Evolutionary conservation across 352 stramenopile species (phyloP).

Genomic region (Globisporangium alternatum): DNA sequence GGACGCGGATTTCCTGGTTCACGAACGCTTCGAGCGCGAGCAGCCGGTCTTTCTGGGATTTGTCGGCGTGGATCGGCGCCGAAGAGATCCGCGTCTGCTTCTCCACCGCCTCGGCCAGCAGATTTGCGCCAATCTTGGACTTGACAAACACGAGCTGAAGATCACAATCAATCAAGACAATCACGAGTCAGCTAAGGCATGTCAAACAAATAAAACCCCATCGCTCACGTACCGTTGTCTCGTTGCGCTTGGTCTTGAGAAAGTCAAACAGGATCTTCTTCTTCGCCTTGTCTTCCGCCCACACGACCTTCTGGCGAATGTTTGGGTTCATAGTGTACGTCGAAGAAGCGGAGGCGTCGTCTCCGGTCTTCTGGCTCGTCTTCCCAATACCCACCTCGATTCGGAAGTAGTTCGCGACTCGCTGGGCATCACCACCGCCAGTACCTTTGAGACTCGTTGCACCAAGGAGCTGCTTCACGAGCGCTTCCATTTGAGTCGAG

Average conservation of each 20-base stretch:
- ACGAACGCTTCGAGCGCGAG: constrained; percentile 58
- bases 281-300: constrained; percentile 57
- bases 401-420: constrained; percentile 22
- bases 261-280: constrained; percentile 53
- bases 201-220: background rate
- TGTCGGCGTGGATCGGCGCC: constrained; percentile 60
- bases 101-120: constrained; percentile 54
- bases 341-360: background rate
- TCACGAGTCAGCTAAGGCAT: background rate
- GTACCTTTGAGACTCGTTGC: background rate
- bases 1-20: constrained; percentile 36
- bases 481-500: constrained; percentile 33
- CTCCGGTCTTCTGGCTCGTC: constrained; percentile 1
- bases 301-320: constrained; percentile 38
- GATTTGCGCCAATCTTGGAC: constrained; percentile 54
- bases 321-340: constrained; percentile 27
- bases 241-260: constrained; percentile 26
- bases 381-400: constrained; percentile 27
- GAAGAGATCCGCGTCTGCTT: constrained; percentile 34
- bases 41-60: constrained; percentile 54
- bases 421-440: background rate
- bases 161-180: background rate
- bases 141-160: constrained; percentile 64
- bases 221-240: constrained; percentile 40
- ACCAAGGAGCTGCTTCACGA: constrained; percentile 31